Evolutionary conservation across 164 flowering plant genomes (phyloP), one percentile per base, ranked within the genome.

Genomic region (Stephania yunnanensis): DNA sequence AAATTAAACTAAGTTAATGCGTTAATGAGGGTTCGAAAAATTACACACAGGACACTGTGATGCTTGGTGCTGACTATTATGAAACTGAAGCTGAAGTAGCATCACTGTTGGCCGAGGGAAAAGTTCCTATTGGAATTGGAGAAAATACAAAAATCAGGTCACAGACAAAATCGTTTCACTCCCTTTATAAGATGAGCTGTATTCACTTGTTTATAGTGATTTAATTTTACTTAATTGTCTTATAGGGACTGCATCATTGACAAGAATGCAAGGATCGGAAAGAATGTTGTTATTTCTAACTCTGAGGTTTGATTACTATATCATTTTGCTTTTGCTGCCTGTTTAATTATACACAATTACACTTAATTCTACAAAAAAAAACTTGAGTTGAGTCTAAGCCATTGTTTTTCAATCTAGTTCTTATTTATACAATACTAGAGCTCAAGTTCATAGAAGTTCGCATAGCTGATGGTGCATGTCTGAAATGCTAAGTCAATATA

Each of bases 21-120:
- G 11, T 12, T 69, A 68, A 67, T 10, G 42, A 22, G 29, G 13
- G 74, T 42, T 0, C 45, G 45, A 9, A 6, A 44, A 70, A 68
- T 15, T 66, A 44, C 45, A 48, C 83, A 84, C 91, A 92, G 98
- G 99, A 96, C 72, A 91, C 93, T 11, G 94, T 96, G 77, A 95
- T 95, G 99, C 95, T 95, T 67, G 98, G 99, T 7, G 99, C 97
- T 65, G 97, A 92, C 82, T 90, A 76, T 78, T 92, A 93, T 74
- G 95, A 93, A 85, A 93, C 97, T 13, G 92, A 87, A 9, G 83
- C 77, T 20, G 98, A 95, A 84, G 70, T 80, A 36, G 85, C 91
- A 75, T 81, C 90, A 58, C 78, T 88, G 71, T 72, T 89, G 31
- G 91, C 99, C 9, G 95, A 93, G 74, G 99, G 97, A 78, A 85